Evolutionary conservation across 345 rosid species (phyloP), one percentile per base, ranked within the genome.

Genomic region (Corchorus capsularis): DNA sequence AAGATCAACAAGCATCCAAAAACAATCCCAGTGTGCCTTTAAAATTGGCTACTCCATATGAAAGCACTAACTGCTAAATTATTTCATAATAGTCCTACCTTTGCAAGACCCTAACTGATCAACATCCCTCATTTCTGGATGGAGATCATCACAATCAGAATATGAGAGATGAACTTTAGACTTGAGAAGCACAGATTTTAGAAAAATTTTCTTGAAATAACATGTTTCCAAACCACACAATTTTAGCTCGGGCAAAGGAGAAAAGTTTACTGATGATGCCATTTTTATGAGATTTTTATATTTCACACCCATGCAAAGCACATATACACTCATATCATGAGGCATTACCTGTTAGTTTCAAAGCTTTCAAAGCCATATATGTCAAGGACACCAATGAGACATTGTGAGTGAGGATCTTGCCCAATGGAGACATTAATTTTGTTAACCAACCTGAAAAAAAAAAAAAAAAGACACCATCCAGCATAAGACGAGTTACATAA

Each of bases 341-440:
- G 82, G 75, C 73, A 70, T 78, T 86, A 93, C 99, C 99, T 95
- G 75, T 90, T 95, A 80, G 79, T 82, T 77, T 84, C 73, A 79
- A 95, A 95, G 87, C 99, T 95, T 80, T 95, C 99, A 59, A 95
- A 94, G 75, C 94, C 98, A 86, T 92, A 92, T 59, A 92, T 92
- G 89, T 92, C 96, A 80, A 92, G 94, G 82, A 92, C 89, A 73
- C 98, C 96, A 60, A 94, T 94, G 82, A 85, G 80, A 83, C 82
- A 86, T 69, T 82, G 83, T 22, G 97, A 94, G 22, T 78, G 54
- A 74, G 91, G 82, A 85, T 92, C 93, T 83, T 92, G 97, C 77
- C 94, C 97, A 56, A 90, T 87, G 77, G 97, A 89, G 52, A 71
- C 66, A 78, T 92, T 90, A 68, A 92, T 92, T 82, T 90, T 92